These are phyloP conservation scores for Chrysanthemum makinoi DNA, from an alignment of 129 eudicot species.

Conservation along the genomic window DNA sequence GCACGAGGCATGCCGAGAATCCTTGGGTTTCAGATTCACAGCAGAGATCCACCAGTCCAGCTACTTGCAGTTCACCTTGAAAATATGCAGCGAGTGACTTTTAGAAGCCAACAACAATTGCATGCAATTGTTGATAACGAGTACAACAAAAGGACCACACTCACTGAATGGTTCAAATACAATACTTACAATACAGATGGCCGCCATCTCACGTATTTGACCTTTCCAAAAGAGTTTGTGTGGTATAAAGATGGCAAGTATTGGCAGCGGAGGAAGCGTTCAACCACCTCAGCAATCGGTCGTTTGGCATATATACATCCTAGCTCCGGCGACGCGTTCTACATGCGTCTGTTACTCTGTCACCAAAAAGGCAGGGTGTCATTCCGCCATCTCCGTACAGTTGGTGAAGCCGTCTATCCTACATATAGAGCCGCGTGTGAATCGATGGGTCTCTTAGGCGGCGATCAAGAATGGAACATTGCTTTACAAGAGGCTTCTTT, in stretches of 20 bases:
- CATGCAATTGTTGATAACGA: neutral
- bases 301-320: conserved; percentile 2
- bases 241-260: neutral
- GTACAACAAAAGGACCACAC: neutral
- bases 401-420: neutral
- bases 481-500: neutral
- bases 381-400: neutral
- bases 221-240: neutral
- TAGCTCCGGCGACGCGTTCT: neutral
- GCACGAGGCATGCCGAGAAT: neutral
- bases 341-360: neutral
- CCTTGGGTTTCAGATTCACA: neutral
- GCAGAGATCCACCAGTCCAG: neutral
- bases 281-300: neutral
- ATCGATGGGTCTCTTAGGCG: neutral
- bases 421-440: neutral
- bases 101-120: neutral
- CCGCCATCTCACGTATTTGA: neutral
- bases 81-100: conserved; percentile 2
- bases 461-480: conserved; percentile 1
- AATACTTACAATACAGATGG: neutral
- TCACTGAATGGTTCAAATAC: neutral
- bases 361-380: neutral
- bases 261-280: neutral
- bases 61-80: conserved; percentile 16